Conservation (phyloP, 2,329 filamentous ascomycete genomes). For the Blastomyces silverae region DNA sequence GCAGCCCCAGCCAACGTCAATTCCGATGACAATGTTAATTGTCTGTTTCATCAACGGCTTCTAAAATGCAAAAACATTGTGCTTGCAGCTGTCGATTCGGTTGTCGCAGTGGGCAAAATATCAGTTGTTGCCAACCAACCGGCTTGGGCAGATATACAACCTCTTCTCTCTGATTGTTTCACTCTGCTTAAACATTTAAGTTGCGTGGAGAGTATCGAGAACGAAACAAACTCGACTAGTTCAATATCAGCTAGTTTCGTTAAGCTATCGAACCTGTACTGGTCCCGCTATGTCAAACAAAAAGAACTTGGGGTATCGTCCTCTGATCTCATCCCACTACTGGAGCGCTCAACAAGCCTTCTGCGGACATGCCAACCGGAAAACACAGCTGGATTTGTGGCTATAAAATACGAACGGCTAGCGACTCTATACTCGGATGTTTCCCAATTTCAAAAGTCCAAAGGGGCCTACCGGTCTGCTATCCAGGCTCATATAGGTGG, state of each 20-base stretch:
- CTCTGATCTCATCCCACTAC: constrained; percentile 33
- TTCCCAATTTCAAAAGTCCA: constrained; percentile 33
- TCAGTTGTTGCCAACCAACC: constrained; percentile 34
- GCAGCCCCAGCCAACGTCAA: constrained; percentile 22
- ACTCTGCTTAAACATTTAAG: constrained; percentile 32
- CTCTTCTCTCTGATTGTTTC: constrained; percentile 34
- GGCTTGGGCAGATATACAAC: constrained; percentile 35
- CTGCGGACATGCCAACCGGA: constrained; percentile 31
- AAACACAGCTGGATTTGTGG: constrained; percentile 38
- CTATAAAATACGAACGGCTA: constrained; percentile 42
- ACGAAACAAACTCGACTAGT: constrained; percentile 15
- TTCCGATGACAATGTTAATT: constrained; percentile 28
- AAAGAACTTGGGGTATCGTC: constrained; percentile 33
- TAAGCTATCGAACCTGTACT: constrained; percentile 43
- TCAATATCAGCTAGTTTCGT: constrained; percentile 30
- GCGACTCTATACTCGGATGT: constrained; percentile 38
- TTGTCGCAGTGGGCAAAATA: constrained; percentile 36
- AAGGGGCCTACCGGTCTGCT: constrained; percentile 35
- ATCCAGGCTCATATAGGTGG: constrained; percentile 38
- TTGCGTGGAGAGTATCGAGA: constrained; percentile 14
- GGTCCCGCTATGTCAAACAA: constrained; percentile 42
- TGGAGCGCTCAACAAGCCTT: constrained; percentile 38
- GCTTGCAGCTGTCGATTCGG: constrained; percentile 38
- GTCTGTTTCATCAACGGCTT: constrained; percentile 31
- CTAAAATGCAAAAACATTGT: constrained; percentile 33